phyloP scores from a whole-genome alignment of 2,329 filamentous ascomycete species.

The Helotiales sp. region DNA sequence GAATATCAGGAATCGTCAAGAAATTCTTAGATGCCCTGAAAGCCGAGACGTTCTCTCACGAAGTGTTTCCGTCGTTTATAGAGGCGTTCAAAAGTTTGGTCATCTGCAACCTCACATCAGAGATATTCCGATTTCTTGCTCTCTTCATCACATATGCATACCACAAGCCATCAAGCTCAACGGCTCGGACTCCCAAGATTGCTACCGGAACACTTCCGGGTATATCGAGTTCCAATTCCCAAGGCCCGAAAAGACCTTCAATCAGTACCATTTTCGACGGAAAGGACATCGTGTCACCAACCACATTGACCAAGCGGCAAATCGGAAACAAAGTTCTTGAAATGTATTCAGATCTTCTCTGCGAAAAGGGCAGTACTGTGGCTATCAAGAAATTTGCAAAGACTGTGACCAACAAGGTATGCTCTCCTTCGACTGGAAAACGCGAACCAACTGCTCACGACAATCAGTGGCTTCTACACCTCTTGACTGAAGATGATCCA shows the following conservation, averaged over 20 bases:
- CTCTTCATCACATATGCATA: constrained; percentile 93
- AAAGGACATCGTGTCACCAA: constrained; percentile 44
- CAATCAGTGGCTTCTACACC: constrained; percentile 82
- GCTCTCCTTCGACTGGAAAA: constrained; percentile 32
- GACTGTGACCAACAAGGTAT: constrained; percentile 92
- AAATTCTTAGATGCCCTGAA: constrained; percentile 89
- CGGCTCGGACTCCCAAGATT: constrained; percentile 57
- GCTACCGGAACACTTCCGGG: constrained; percentile 50
- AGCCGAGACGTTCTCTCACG: constrained; percentile 74
- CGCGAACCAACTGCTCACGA: constrained; percentile 41
- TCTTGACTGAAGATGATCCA: constrained; percentile 84
- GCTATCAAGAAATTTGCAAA: constrained; percentile 87
- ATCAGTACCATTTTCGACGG: constrained; percentile 37
- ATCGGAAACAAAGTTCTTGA: constrained; percentile 76
- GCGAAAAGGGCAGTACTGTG: constrained; percentile 68
- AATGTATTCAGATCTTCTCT: constrained; percentile 79
- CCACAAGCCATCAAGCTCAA: constrained; percentile 60
- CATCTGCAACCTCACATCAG: constrained; percentile 78
- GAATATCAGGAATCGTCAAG: constrained; percentile 77
- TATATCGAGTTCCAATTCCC: constrained; percentile 43
- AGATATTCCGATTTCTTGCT: constrained; percentile 84
- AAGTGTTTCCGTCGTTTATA: constrained; percentile 77
- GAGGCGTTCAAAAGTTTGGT: constrained; percentile 79
- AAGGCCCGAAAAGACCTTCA: constrained; percentile 39
- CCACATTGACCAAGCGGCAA: constrained; percentile 65